A percentile compares a stretch with the other conserved stretches of the same genome.
These are phyloP conservation scores for Halteria grandinella DNA, from an alignment of 73 alveolate species.

Conservation along the genomic window DNA sequence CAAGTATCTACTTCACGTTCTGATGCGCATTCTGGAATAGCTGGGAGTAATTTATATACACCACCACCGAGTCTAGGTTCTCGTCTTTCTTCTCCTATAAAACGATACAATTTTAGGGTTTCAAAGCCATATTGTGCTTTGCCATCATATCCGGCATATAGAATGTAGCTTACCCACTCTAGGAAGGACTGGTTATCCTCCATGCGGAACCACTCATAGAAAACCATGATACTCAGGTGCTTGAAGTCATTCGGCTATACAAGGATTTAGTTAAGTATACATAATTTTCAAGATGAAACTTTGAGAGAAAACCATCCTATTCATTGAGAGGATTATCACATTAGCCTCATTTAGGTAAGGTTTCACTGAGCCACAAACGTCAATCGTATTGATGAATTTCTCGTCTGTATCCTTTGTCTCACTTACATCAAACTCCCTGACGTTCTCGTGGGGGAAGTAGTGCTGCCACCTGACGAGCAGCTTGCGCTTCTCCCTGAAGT, in stretches of 20 bases:
- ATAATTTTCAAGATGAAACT: no score
- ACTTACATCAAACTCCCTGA: constrained; percentile 46
- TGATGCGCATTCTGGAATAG: no score
- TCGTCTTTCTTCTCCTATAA: constrained; percentile 49
- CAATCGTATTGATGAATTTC: not conserved
- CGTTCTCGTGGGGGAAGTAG: constrained; percentile 61
- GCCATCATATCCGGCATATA: no score
- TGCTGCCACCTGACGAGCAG: constrained; percentile 49
- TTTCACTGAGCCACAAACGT: not conserved
- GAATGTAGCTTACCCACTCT: no score
- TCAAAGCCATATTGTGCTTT: no score
- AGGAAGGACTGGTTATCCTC: constrained; percentile 28
- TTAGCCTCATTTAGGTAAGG: not conserved
- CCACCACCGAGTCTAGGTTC: constrained; percentile 43
- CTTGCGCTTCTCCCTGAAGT: constrained; percentile 34
- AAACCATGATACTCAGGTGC: constrained; percentile 55
- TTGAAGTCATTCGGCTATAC: constrained; percentile 56
- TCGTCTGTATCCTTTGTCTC: not conserved
- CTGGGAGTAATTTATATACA: no score
- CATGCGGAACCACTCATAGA: constrained; percentile 55
- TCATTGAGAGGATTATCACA: not conserved
- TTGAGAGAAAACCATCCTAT: not conserved
- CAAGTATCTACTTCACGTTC: constrained; percentile 53
- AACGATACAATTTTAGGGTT: no score
- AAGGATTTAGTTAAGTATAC: not conserved